Evolutionary conservation across 495 filamentous ascomycete species (phyloP).

Genomic region (Neurospora sp.): DNA sequence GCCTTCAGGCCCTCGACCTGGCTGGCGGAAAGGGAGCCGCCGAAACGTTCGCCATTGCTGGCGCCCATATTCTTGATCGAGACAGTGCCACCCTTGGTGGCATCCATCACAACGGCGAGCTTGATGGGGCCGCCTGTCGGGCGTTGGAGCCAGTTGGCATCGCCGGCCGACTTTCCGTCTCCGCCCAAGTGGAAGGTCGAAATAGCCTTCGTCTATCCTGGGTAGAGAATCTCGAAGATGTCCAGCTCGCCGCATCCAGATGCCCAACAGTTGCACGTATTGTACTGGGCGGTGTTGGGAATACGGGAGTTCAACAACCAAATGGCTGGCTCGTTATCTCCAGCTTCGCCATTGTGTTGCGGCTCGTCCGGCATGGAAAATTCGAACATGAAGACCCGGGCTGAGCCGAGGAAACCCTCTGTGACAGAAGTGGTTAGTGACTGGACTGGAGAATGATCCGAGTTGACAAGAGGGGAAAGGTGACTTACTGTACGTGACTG

Average conservation of each 20-base stretch:
- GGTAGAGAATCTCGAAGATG: conserved; percentile 52
- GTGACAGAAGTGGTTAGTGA: neutral
- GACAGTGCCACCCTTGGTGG: neutral
- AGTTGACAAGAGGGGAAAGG: accelerated
- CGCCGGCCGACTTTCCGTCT: conserved; percentile 32
- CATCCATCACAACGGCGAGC: conserved; percentile 48
- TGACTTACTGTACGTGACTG: conserved; percentile 40
- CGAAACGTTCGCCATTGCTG: neutral
- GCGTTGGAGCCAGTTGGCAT: conserved; percentile 53
- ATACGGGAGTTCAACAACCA: conserved; percentile 66
- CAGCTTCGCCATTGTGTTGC: neutral
- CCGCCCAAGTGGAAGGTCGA: conserved; percentile 43
- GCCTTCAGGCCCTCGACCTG: neutral
- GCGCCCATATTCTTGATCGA: neutral
- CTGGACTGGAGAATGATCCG: neutral
- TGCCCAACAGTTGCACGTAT: conserved; percentile 55
- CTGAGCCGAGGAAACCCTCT: conserved; percentile 50
- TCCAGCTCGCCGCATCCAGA: conserved; percentile 62
- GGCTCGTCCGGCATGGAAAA: conserved; percentile 51
- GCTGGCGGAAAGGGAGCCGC: neutral
- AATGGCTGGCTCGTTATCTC: conserved; percentile 39
- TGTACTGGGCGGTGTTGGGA: conserved; percentile 54
- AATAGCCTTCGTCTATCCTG: conserved; percentile 39
- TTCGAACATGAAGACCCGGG: conserved; percentile 58
- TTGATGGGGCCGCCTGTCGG: conserved; percentile 45